Evolutionary conservation across 2,329 filamentous ascomycete species (phyloP).

Genomic region (Alternaria ventricosa): DNA sequence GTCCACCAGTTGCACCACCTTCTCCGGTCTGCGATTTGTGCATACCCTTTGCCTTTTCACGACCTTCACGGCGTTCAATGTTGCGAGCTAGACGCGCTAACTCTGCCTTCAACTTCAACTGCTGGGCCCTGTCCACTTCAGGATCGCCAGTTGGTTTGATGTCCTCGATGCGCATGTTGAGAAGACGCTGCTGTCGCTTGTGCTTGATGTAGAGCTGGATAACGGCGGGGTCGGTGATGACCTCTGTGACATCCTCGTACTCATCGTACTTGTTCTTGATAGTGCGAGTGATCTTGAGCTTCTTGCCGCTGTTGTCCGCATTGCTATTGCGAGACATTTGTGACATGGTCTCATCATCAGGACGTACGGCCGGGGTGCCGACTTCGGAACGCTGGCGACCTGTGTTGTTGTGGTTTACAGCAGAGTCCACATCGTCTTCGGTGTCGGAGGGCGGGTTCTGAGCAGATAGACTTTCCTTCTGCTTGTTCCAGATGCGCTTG

Average conservation of each 20-base stretch:
- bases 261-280: conserved; percentile 69
- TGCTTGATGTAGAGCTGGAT: conserved; percentile 88
- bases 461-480: conserved; percentile 79
- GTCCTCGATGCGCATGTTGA: conserved; percentile 73
- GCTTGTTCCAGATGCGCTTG: conserved; percentile 87
- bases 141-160: conserved; percentile 70
- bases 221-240: conserved; percentile 75
- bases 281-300: conserved; percentile 76
- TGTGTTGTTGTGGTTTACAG: conserved; percentile 52
- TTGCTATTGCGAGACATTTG: conserved; percentile 57
- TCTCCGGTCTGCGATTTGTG: conserved; percentile 50
- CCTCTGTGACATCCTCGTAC: conserved; percentile 52
- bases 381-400: conserved; percentile 65
- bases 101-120: conserved; percentile 72
- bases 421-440: conserved; percentile 67
- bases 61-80: conserved; percentile 85
- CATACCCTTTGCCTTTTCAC: conserved; percentile 84
- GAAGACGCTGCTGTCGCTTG: conserved; percentile 72
- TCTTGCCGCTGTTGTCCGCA: conserved; percentile 69
- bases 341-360: conserved; percentile 72
- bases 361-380: conserved; percentile 62
- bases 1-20: conserved; percentile 54
- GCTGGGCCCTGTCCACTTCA: conserved; percentile 68
- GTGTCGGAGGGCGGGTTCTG: conserved; percentile 75
- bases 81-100: conserved; percentile 87